These are phyloP conservation scores for Stachybotrys echinatus DNA, from an alignment of 2,329 filamentous ascomycete species.

Conservation along the genomic window DNA sequence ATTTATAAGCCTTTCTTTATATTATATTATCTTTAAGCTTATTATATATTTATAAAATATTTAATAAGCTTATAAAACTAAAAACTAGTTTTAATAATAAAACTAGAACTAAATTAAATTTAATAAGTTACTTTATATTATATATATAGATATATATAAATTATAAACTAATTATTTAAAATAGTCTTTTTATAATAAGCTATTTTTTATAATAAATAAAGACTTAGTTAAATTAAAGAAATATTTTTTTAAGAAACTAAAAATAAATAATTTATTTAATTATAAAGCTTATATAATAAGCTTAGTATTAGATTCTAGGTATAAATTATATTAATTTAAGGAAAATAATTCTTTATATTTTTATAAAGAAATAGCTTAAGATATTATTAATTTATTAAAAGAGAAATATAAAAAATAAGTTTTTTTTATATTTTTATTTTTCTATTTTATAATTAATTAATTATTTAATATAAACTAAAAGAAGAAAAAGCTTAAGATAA, in stretches of 20 bases:
- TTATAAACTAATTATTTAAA: background rate
- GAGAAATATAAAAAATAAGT: background rate
- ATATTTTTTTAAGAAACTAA: conserved; percentile 1
- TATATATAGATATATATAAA: background rate
- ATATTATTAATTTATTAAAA: background rate
- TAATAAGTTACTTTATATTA: no score
- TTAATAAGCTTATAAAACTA: background rate
- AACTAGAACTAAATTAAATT: background rate
- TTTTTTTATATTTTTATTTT: background rate
- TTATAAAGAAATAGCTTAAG: no score
- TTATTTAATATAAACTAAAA: background rate
- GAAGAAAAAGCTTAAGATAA: conserved; percentile 1
- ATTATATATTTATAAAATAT: background rate
- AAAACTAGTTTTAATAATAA: background rate
- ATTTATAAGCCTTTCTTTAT: background rate
- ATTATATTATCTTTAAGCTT: conserved; percentile 1
- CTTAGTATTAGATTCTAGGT: background rate
- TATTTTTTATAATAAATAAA: background rate
- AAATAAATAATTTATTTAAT: background rate
- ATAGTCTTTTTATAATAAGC: no score
- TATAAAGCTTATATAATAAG: background rate
- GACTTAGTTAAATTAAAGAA: background rate
- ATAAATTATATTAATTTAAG: background rate
- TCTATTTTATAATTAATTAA: background rate
- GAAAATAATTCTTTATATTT: background rate